Percentiles rank a stretch among this genome's conserved stretches.
Conservation (phyloP, 768 basidiomycete species). For the Mycena indigotica region DNA sequence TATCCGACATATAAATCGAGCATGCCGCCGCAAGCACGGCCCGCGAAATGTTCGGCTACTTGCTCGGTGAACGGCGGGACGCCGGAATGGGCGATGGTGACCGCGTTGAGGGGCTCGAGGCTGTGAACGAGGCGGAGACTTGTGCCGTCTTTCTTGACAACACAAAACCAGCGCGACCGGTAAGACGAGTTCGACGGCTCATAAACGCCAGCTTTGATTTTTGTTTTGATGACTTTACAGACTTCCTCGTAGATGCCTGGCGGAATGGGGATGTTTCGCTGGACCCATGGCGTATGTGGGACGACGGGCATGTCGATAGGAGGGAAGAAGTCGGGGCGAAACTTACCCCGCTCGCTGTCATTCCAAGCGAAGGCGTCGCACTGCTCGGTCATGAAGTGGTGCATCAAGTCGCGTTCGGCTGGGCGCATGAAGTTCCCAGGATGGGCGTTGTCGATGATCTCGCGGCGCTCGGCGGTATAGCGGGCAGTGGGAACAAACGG, state of each 20-base stretch:
- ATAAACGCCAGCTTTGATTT: conserved; percentile 1
- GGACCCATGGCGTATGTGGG: conserved; percentile 27
- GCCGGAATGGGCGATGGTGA: conserved; percentile 25
- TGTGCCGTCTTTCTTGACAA: conserved; percentile 2
- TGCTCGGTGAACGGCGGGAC: conserved; percentile 20
- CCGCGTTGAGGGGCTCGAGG: conserved; percentile 30
- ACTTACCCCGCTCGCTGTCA: conserved; percentile 20
- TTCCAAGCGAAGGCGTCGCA: conserved; percentile 23
- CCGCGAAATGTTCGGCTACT: conserved; percentile 18
- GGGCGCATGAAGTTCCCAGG: conserved; percentile 17
- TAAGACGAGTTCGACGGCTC: conserved; percentile 1
- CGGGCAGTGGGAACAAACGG: not conserved
- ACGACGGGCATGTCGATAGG: conserved; percentile 22
- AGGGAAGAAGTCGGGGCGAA: conserved; percentile 25
- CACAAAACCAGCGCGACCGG: conserved; percentile 1
- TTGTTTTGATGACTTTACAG: not conserved
- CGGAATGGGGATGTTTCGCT: conserved; percentile 1
- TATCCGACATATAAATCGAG: conserved; percentile 29
- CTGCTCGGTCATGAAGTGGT: conserved; percentile 14
- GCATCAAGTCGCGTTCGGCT: conserved; percentile 14
- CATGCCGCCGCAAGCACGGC: conserved; percentile 19
- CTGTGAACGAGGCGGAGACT: conserved; percentile 28
- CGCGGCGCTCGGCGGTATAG: conserved; percentile 9
- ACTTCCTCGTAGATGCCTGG: conserved; percentile 2
- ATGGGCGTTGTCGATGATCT: conserved; percentile 7